Evolutionary conservation across 1,284 basidiomycete species (phyloP).

Genomic region (Blastosporella zonata): DNA sequence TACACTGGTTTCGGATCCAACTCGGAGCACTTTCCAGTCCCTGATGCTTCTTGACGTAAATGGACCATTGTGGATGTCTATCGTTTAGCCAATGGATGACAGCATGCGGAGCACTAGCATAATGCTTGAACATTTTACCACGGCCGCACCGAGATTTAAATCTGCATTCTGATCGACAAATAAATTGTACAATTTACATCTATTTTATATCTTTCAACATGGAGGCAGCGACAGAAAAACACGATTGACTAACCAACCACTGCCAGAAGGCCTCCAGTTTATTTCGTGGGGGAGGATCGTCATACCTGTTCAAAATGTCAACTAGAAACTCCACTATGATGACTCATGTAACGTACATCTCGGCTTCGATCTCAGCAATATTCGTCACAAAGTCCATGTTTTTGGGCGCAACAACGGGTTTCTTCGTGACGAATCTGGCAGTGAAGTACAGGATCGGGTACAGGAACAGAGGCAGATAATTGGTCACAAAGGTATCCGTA

Average conservation of each 20-base stretch:
- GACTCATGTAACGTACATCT: conserved; percentile 40
- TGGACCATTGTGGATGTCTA: too few species aligned
- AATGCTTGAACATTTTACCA: too few species aligned
- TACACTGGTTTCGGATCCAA: background rate
- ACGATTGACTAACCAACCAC: conserved; percentile 56
- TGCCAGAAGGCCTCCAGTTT: conserved; percentile 65
- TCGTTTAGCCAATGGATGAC: too few species aligned
- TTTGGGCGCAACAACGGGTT: conserved; percentile 42
- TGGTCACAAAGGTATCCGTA: conserved; percentile 20
- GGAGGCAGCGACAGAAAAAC: too few species aligned
- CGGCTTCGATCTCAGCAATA: conserved; percentile 72
- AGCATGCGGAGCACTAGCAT: too few species aligned
- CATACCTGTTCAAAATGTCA: conserved; percentile 36
- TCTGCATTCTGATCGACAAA: background rate
- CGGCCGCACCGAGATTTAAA: background rate
- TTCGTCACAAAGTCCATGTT: conserved; percentile 82
- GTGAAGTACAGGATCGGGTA: conserved; percentile 8
- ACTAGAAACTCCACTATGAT: background rate
- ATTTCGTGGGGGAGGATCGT: conserved; percentile 73
- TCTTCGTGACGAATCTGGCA: conserved; percentile 9
- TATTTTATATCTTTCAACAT: background rate
- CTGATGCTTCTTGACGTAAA: background rate
- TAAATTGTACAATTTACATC: conserved; percentile 16
- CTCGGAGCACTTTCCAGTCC: background rate
- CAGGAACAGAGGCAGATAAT: conserved; percentile 12